Base-by-base conservation (phyloP, 2,329 filamentous ascomycete genomes). In the Cytospora paraplurivora region DNA sequence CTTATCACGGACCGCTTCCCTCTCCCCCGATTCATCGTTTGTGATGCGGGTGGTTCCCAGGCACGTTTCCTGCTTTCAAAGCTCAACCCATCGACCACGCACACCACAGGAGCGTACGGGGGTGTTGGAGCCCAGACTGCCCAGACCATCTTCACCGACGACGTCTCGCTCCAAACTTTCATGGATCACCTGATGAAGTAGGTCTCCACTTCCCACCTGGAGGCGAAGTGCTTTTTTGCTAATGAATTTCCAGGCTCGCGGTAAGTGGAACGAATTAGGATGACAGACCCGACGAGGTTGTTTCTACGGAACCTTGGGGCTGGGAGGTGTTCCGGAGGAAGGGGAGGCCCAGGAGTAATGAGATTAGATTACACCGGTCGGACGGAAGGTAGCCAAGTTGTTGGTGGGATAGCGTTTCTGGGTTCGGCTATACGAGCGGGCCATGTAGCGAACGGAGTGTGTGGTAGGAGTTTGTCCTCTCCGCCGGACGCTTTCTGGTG, bases 171-270 rank as follows among this genome's bases (percentile, higher is more conserved):
- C 74, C 94, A 98, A 78, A 98, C 94, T 1, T 99, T 99, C 75
- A 99, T 99, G 95, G 95, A 99, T 72, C 93, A 98, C 79, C 81
- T 99, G 75, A 99, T 99, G 95, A 99, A 99, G 92, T 93, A 82
- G 78, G 89, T 83, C 63, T 27, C 15, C 33, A 34, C 37, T 15
- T 66, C 11, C 27, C 59, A 3, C 10, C 11, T 37, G 44, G 8
- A 32, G 12, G 55, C 54, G 11, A 37, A 58, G 15, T 61, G 19
- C 41, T 54, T 2, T 59, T 44, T 57, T 63, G 65, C 69, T 69
- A 62, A 67, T 55, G 38, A 50, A 47, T 37, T 59, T 19, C 17
- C 56, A 83, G 84, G 71, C 77, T 88, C 74, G 85, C 86, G 59
- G 85, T 88, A 17, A 88, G 85, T 67, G 85, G 85, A 62, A 88